A percentile compares a stretch with the other conserved stretches of the same genome.
Conservation (phyloP, 345 rosid species). For the Mangifera indica region DNA sequence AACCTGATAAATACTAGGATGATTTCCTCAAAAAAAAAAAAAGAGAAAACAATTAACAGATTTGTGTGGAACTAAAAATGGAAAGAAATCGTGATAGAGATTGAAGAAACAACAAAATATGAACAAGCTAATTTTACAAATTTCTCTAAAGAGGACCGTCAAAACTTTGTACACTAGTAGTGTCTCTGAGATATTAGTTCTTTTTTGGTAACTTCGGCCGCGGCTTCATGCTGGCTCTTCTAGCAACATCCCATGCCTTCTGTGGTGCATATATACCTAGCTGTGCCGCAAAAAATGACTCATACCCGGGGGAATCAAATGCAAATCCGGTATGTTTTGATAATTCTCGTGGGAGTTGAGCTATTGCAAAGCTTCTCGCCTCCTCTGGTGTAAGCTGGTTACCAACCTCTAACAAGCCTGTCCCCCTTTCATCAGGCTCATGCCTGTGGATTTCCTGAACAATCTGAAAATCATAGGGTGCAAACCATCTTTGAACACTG, state of each 20-base stretch:
- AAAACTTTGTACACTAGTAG: constrained; percentile 18
- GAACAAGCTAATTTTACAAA: constrained; percentile 24
- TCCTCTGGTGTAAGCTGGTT: constrained; percentile 72
- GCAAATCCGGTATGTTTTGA: constrained; percentile 95
- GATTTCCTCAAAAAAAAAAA: too few species aligned
- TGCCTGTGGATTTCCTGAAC: constrained; percentile 85
- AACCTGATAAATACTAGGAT: too few species aligned
- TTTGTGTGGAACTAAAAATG: background rate
- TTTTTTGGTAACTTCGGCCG: constrained; percentile 49
- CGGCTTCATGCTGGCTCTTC: constrained; percentile 83
- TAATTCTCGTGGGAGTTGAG: constrained; percentile 82
- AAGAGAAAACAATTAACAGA: too few species aligned
- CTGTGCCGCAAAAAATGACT: constrained; percentile 93
- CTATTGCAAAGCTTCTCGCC: constrained; percentile 76
- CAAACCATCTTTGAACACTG: constrained; percentile 94
- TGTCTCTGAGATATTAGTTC: constrained; percentile 18
- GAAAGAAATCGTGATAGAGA: too few species aligned
- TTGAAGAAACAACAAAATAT: background rate
- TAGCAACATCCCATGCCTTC: constrained; percentile 97
- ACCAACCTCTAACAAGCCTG: constrained; percentile 47
- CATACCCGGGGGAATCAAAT: constrained; percentile 95
- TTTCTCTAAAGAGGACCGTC: background rate
- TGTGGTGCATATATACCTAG: constrained; percentile 82
- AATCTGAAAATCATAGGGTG: constrained; percentile 92
- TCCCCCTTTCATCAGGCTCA: constrained; percentile 54